Conservation (phyloP, 139 green algal species). For the Astrephomene gubernaculifera region DNA sequence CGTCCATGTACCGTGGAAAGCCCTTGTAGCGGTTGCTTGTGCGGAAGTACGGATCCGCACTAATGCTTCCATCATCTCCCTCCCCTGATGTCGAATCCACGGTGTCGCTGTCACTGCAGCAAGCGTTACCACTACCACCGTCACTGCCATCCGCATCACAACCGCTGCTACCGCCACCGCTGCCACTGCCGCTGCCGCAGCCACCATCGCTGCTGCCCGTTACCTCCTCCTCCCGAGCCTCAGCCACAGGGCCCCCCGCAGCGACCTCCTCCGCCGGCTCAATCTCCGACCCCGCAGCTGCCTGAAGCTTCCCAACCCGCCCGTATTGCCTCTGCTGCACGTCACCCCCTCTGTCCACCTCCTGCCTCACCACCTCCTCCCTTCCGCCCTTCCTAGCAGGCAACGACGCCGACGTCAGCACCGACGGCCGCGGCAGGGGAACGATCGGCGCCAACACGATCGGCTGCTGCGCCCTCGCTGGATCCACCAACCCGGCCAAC, state of each 20-base stretch:
- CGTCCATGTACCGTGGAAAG: constrained; percentile 26
- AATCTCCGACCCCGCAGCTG: not conserved
- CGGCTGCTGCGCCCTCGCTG: too few species aligned
- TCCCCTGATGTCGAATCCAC: not conserved
- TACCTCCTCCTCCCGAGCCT: not conserved
- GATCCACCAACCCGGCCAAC: too few species aligned
- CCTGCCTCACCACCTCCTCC: too few species aligned
- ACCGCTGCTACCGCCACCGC: too few species aligned
- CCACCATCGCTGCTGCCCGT: not conserved
- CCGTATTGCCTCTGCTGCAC: not conserved
- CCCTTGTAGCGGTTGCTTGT: constrained; percentile 14
- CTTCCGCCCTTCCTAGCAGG: too few species aligned
- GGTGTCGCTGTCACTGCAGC: constrained; percentile 1
- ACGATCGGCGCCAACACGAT: too few species aligned
- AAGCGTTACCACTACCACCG: too few species aligned
- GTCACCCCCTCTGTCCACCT: too few species aligned
- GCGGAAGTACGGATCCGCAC: constrained; percentile 11
- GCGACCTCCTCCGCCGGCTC: not conserved
- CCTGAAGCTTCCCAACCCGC: not conserved
- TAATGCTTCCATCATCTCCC: not conserved
- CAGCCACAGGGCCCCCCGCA: constrained; percentile 1
- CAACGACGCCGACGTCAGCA: too few species aligned
- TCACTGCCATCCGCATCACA: too few species aligned
- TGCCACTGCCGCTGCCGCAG: constrained; percentile 4
- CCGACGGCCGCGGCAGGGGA: too few species aligned